Percentiles rank a stretch among this genome's conserved stretches.
These are phyloP conservation scores for Syncephalastrum racemosum DNA, from an alignment of 371 early-diverging fungal species.

Conservation along the genomic window DNA sequence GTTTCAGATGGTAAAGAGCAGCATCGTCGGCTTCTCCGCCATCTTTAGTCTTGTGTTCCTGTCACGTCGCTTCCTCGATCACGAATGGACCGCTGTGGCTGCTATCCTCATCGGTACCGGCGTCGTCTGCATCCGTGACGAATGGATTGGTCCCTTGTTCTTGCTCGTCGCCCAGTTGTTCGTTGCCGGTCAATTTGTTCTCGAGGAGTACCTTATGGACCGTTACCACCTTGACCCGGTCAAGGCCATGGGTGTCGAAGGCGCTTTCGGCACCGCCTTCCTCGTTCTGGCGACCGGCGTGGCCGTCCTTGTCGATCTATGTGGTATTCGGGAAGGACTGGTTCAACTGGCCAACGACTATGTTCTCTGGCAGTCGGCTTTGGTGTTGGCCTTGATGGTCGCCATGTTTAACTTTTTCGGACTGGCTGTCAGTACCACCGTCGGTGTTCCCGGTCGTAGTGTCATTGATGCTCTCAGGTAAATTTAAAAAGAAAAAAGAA, in stretches of 20 bases:
- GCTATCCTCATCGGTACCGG: constrained; percentile 32
- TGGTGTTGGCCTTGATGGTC: constrained; percentile 39
- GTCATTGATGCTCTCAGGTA: constrained; percentile 46
- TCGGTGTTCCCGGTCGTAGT: constrained; percentile 45
- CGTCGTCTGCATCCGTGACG: constrained; percentile 19
- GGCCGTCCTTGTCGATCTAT: constrained; percentile 21
- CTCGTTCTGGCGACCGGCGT: constrained; percentile 21
- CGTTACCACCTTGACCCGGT: constrained; percentile 41
- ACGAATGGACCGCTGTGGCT: constrained; percentile 35
- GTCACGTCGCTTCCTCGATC: constrained; percentile 36
- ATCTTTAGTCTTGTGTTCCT: constrained; percentile 40
- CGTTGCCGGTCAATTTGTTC: constrained; percentile 42
- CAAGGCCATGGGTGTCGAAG: constrained; percentile 50
- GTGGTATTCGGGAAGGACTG: constrained; percentile 28
- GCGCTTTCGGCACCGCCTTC: constrained; percentile 35
- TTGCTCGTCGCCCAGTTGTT: constrained; percentile 41
- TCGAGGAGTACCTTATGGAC: constrained; percentile 51
- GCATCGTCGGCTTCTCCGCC: constrained; percentile 50
- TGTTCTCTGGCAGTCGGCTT: constrained; percentile 39
- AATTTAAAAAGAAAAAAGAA: constrained; percentile 4
- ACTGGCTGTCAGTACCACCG: constrained; percentile 35
- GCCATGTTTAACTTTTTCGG: constrained; percentile 50
- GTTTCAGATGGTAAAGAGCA: constrained; percentile 47
- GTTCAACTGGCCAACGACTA: constrained; percentile 21
- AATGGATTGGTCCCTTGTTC: constrained; percentile 33